A percentile compares a stretch with the other conserved stretches of the same genome.
Evolutionary conservation across 345 rosid genomes (phyloP).

Genomic region (Euphorbia tirucalli): DNA sequence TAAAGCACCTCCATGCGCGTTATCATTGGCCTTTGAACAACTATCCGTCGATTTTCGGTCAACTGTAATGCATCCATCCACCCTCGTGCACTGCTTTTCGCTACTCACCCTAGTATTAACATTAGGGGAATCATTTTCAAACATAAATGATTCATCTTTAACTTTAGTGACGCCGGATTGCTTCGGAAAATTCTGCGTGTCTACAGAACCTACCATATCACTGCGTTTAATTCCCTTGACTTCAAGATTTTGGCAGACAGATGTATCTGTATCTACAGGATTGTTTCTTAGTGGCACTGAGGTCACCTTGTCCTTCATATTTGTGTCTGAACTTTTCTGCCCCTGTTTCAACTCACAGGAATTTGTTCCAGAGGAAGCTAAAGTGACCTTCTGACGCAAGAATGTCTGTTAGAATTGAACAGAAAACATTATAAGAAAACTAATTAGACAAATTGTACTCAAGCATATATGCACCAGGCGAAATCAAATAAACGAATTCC

Average conservation of each 20-base stretch:
- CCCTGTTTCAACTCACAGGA: conserved; percentile 37
- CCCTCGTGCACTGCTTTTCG: conserved; percentile 22
- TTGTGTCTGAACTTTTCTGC: conserved; percentile 32
- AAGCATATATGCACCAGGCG: neutral
- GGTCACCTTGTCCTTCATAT: conserved; percentile 26
- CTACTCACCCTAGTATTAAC: conserved; percentile 24
- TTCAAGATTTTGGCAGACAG: conserved; percentile 23
- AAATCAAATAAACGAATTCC: neutral
- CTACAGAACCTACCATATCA: conserved; percentile 30
- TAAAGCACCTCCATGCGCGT: conserved; percentile 57
- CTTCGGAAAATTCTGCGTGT: conserved; percentile 20
- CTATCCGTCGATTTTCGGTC: conserved; percentile 29
- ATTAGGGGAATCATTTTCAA: conserved; percentile 21
- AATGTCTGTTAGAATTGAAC: conserved; percentile 60
- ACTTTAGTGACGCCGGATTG: conserved; percentile 14
- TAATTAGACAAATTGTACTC: conserved; percentile 5
- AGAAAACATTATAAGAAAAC: conserved; percentile 3
- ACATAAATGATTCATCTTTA: conserved; percentile 14
- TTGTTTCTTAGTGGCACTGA: conserved; percentile 14
- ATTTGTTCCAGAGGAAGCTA: conserved; percentile 56
- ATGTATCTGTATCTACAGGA: conserved; percentile 7
- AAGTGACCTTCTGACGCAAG: conserved; percentile 79
- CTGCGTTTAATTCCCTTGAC: conserved; percentile 24
- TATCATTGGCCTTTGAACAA: conserved; percentile 55
- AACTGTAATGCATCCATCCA: conserved; percentile 20